Base-by-base conservation (phyloP, 176 grass and related monocot species). In the Hsuehochloa calcarea region DNA sequence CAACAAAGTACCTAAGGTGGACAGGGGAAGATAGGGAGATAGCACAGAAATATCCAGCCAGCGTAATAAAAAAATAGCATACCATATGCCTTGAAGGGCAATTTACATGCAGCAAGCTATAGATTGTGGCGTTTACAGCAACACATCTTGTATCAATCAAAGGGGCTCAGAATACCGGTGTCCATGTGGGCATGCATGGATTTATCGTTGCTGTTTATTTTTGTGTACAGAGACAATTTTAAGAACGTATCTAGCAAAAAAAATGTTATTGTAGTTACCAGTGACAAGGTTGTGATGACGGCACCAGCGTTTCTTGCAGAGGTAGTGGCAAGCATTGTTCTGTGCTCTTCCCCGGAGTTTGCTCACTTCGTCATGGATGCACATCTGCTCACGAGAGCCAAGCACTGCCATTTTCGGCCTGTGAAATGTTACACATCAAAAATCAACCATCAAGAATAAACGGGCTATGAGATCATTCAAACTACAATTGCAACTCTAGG, bases 361-460 rank as follows among this genome's bases (percentile, higher is more conserved):
- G 39, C 81, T 81, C 63, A 95, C 96, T 86, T 94, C 91, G 0
- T 92, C 72, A 84, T 98, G 91, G 87, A 98, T 90, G 87, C 96
- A 98, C 96, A 98, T 94, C 81, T 94, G 96, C 78, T 98, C 96
- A 52, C 96, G 93, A 70, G 96, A 98, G 49, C 96, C 96, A 15
- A 95, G 72, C 46, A 95, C 82, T 37, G 91, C 90, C 93, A 98
- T 95, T 83, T 92, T 98, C 0, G 93, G 96, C 82, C 96, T 98
- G 80, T 80, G 87, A 89, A 80, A 83, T 23, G 19, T 49, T 50
- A 67, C 51, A 3, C 1, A 61, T 16, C 17, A 81, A 65, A 52
- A 85, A 69, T 52, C 8, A 52, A 68, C 20, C 44, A 81, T 52
- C 2, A 23, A 25, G 19, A 78, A 20, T 10, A 26, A 49, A 52